phyloP scores from a whole-genome alignment of 169 alveolate species.

The Plasmodium sp. region DNA sequence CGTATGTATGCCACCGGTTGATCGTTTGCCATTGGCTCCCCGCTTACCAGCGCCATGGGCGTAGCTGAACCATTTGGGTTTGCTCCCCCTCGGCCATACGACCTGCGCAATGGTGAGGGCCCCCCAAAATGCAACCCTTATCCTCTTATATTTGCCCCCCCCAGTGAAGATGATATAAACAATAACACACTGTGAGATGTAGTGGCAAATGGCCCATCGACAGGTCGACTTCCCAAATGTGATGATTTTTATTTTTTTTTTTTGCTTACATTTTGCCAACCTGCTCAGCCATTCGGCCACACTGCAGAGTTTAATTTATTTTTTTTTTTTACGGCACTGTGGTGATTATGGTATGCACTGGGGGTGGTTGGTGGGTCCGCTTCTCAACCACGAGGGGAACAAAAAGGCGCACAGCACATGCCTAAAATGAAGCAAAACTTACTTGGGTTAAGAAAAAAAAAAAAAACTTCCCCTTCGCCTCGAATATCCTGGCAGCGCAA shows the following conservation, averaged over 20 bases:
- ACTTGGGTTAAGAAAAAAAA: not conserved
- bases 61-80: not conserved
- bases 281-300: not conserved
- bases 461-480: not conserved
- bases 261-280: not conserved
- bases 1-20: not conserved
- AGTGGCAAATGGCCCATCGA: not conserved
- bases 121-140: not conserved
- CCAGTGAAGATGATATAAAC: not conserved
- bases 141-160: not conserved
- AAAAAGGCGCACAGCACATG: not conserved
- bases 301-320: not conserved
- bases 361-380: not conserved
- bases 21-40: not conserved
- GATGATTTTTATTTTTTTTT: too few relatives aligned
- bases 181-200: not conserved
- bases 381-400: not conserved
- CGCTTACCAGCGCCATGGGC: not conserved
- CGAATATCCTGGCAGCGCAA: not conserved
- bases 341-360: not conserved
- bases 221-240: not conserved
- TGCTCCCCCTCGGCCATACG: slow-evolving; percentile 50
- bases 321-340: not conserved
- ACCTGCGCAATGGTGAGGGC: not conserved
- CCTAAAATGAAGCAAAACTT: not conserved